These are phyloP conservation scores for Exophiala mesophila DNA, from an alignment of 2,329 filamentous ascomycete species.

Conservation along the genomic window DNA sequence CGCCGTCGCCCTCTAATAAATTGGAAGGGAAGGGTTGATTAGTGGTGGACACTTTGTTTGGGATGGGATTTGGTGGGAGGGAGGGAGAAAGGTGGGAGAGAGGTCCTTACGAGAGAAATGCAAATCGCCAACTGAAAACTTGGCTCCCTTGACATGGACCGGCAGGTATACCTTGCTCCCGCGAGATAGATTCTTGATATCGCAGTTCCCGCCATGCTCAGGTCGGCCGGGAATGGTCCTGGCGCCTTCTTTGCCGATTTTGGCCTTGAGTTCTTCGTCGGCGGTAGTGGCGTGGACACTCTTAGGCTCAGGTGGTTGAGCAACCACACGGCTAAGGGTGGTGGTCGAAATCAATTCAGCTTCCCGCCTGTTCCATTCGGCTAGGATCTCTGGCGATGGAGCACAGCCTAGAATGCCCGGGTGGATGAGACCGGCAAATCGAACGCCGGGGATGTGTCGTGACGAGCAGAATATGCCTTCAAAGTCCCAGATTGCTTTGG, in stretches of 20 bases:
- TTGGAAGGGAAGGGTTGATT: not conserved
- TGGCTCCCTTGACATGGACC: slow-evolving; percentile 77
- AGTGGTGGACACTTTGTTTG: not conserved
- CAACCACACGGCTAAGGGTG: slow-evolving; percentile 65
- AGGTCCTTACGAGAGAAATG: slow-evolving; percentile 62
- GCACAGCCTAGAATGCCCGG: slow-evolving; percentile 89
- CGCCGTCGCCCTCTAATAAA: slow-evolving; percentile 70
- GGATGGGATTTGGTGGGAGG: not conserved
- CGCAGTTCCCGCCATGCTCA: slow-evolving; percentile 85
- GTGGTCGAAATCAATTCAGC: slow-evolving; percentile 67
- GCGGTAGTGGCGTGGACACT: slow-evolving; percentile 70
- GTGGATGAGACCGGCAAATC: slow-evolving; percentile 84
- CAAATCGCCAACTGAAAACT: slow-evolving; percentile 84
- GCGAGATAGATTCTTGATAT: slow-evolving; percentile 80
- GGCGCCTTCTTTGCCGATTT: slow-evolving; percentile 72
- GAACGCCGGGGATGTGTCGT: slow-evolving; percentile 79
- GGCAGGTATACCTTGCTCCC: slow-evolving; percentile 82
- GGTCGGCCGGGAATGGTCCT: slow-evolving; percentile 79
- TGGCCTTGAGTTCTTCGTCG: slow-evolving; percentile 53
- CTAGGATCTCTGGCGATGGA: slow-evolving; percentile 70
- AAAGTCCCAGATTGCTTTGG: slow-evolving; percentile 73
- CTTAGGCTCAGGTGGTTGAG: slow-evolving; percentile 66
- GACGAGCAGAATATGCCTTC: slow-evolving; percentile 77
- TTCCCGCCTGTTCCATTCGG: slow-evolving; percentile 79
- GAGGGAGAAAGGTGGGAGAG: not conserved